phyloP scores from a whole-genome alignment of 2,329 filamentous ascomycete genomes.

The Alternaria rosae region DNA sequence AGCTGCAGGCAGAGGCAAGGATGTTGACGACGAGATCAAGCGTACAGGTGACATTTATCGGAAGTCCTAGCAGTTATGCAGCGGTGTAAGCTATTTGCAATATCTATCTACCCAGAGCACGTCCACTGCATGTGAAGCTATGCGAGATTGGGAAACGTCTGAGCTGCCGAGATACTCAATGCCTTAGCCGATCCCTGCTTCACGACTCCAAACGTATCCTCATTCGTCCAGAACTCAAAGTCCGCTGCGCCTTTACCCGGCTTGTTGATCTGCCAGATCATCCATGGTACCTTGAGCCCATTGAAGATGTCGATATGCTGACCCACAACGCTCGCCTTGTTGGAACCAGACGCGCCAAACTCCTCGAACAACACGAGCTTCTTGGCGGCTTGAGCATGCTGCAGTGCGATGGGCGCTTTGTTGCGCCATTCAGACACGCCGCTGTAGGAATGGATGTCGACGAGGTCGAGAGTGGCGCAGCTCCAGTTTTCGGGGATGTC shows the following conservation, averaged over 20 bases:
- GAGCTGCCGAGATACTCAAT: not conserved
- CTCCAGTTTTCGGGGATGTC: not conserved
- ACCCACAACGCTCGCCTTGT: constrained; percentile 1
- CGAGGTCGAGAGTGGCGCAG: constrained; percentile 4
- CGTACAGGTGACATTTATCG: constrained; percentile 59
- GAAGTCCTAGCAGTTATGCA: not conserved
- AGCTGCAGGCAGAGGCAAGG: constrained; percentile 57
- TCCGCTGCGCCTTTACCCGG: constrained; percentile 11
- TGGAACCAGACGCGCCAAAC: constrained; percentile 7
- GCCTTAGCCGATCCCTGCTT: constrained; percentile 1
- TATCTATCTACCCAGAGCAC: not conserved
- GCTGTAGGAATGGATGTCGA: constrained; percentile 15
- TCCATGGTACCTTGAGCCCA: constrained; percentile 8
- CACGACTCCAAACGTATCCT: not conserved
- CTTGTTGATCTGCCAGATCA: constrained; percentile 16
- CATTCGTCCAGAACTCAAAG: constrained; percentile 16
- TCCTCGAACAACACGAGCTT: constrained; percentile 14
- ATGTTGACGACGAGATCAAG: constrained; percentile 56
- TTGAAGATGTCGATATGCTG: constrained; percentile 16
- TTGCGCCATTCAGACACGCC: constrained; percentile 6
- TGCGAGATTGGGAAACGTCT: not conserved
- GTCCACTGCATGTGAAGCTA: not conserved
- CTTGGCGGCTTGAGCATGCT: constrained; percentile 5
- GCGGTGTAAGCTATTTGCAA: not conserved
- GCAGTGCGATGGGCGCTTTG: constrained; percentile 8